phyloP scores from a whole-genome alignment of 805 yeast genomes.

The Kodamaea lidongshanica region DNA sequence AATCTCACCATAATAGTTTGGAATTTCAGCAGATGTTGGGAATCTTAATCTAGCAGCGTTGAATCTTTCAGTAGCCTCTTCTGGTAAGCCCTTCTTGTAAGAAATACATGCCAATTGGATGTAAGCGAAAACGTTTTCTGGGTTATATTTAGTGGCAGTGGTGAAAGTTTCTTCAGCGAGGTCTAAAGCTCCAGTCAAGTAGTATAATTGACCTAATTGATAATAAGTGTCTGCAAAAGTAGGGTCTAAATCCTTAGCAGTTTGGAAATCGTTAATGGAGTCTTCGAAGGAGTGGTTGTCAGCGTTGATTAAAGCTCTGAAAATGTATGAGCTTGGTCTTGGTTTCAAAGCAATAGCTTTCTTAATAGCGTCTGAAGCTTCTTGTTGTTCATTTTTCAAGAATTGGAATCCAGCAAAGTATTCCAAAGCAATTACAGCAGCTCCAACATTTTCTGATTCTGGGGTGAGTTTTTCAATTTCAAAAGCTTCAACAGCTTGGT shows the following conservation, averaged over 20 bases:
- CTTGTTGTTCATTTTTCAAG: slow-evolving; percentile 64
- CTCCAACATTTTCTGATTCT: slow-evolving; percentile 33
- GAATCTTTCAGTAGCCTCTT: slow-evolving; percentile 59
- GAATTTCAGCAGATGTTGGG: slow-evolving; percentile 86
- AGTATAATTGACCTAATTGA: slow-evolving; percentile 90
- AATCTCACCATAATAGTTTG: slow-evolving; percentile 93
- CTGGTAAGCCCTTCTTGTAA: slow-evolving; percentile 65
- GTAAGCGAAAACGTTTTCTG: slow-evolving; percentile 72
- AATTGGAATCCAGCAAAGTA: slow-evolving; percentile 78
- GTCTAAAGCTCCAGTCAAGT: slow-evolving; percentile 67
- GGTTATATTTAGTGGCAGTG: slow-evolving; percentile 69
- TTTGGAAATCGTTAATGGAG: slow-evolving; percentile 59
- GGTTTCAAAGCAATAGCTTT: slow-evolving; percentile 63
- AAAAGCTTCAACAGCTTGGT: slow-evolving; percentile 52
- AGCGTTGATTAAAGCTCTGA: slow-evolving; percentile 75
- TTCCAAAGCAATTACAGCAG: slow-evolving; percentile 70
- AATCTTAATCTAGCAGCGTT: slow-evolving; percentile 64
- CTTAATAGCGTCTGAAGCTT: slow-evolving; percentile 59
- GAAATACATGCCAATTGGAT: slow-evolving; percentile 91
- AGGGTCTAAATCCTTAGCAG: slow-evolving; percentile 65
- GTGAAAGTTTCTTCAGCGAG: slow-evolving; percentile 71
- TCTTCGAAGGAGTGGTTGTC: slow-evolving; percentile 63
- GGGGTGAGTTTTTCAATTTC: slow-evolving; percentile 26
- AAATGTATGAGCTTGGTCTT: slow-evolving; percentile 74
- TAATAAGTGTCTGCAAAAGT: slow-evolving; percentile 78